phyloP scores from a whole-genome alignment of 768 basidiomycete species.

The Russula griseocarnosa region DNA sequence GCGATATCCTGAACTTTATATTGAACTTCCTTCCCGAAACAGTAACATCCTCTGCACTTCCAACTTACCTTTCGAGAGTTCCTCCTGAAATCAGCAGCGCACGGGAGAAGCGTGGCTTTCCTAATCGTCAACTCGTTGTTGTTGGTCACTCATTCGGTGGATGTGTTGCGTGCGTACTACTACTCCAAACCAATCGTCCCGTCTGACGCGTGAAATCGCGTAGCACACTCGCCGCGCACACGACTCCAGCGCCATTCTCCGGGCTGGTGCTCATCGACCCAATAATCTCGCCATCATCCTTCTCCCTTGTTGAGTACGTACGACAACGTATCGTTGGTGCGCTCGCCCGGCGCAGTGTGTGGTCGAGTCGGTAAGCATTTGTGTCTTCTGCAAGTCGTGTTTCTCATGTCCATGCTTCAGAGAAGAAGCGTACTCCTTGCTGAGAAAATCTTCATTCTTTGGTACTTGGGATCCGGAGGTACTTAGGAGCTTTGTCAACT shows the following conservation, averaged over 20 bases:
- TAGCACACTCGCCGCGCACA: slow-evolving; percentile 63
- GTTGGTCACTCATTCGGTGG: slow-evolving; percentile 88
- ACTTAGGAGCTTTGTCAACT: slow-evolving; percentile 56
- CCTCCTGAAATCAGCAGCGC: slow-evolving; percentile 39
- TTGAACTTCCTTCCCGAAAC: slow-evolving; percentile 57
- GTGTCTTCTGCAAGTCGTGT: neutral
- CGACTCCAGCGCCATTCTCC: slow-evolving; percentile 62
- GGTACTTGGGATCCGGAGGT: slow-evolving; percentile 61
- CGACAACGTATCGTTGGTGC: slow-evolving; percentile 40
- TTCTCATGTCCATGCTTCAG: slow-evolving; percentile 35
- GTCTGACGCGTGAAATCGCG: neutral
- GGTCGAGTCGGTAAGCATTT: slow-evolving; percentile 52
- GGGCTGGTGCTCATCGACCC: slow-evolving; percentile 77
- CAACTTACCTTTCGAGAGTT: slow-evolving; percentile 53
- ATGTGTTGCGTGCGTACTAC: slow-evolving; percentile 56
- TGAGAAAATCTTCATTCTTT: slow-evolving; percentile 63
- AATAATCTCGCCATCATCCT: slow-evolving; percentile 44
- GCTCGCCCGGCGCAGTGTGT: slow-evolving; percentile 54
- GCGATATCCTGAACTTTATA: slow-evolving; percentile 78
- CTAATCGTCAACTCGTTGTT: slow-evolving; percentile 52
- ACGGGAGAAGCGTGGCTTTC: slow-evolving; percentile 49
- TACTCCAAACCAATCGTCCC: slow-evolving; percentile 1
- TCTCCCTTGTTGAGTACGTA: neutral
- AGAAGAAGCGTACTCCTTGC: slow-evolving; percentile 52
- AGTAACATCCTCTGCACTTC: slow-evolving; percentile 38